A percentile compares a stretch with the other conserved stretches of the same genome.
phyloP scores from a whole-genome alignment of 768 basidiomycete genomes.

The Lactarius sanguifluus region DNA sequence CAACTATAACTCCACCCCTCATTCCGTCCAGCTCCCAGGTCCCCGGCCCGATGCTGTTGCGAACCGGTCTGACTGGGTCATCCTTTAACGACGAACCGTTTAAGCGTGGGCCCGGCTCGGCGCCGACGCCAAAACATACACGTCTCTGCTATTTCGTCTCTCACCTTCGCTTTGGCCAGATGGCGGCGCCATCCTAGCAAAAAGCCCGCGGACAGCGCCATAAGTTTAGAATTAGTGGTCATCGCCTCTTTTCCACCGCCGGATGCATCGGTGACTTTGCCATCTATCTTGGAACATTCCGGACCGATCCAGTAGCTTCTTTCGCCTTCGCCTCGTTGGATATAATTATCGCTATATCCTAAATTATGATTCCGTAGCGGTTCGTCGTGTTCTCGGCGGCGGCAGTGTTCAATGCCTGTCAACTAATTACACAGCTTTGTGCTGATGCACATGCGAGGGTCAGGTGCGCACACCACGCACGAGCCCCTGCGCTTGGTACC shows the following conservation, averaged over 20 bases:
- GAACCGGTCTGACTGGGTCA: not conserved
- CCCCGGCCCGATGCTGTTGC: not conserved
- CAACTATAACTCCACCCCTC: not conserved
- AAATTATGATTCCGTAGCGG: not conserved
- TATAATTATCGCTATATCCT: not conserved
- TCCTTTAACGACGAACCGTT: not conserved
- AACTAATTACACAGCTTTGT: not conserved
- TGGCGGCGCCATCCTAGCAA: not conserved
- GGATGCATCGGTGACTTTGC: not conserved
- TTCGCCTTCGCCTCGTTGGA: not conserved
- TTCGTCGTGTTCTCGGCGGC: not conserved
- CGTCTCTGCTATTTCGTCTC: not conserved
- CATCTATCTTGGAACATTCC: constrained; percentile 2
- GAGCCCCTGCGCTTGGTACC: not conserved
- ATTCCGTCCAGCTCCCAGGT: not conserved
- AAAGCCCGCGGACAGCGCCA: not conserved
- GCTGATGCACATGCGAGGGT: constrained; percentile 13
- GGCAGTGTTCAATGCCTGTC: not conserved
- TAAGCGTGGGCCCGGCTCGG: not conserved
- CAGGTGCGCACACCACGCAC: constrained; percentile 13
- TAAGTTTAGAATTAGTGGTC: not conserved
- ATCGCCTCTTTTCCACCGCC: not conserved
- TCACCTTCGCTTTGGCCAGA: not conserved
- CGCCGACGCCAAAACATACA: not conserved
- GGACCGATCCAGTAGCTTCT: not conserved